A percentile compares a stretch with the other conserved stretches of the same genome.
phyloP scores from a whole-genome alignment of 306 rosid genomes.

The Vigna mungo region DNA sequence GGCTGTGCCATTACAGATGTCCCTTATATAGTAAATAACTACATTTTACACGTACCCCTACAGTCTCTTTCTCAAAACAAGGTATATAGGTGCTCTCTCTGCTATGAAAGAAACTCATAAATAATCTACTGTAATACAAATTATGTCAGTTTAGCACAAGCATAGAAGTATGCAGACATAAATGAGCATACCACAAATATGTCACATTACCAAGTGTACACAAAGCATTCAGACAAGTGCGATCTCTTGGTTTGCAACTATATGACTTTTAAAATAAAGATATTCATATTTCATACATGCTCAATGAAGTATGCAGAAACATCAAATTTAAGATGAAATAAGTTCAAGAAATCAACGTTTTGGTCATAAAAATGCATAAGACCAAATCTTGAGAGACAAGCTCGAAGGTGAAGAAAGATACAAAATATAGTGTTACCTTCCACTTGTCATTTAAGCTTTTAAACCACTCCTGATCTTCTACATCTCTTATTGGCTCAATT shows the following conservation, averaged over 20 bases:
- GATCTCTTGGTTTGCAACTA: conserved; percentile 5
- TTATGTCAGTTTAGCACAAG: conserved; percentile 1
- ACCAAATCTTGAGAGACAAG: neutral
- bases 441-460: conserved; percentile 73
- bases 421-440: conserved; percentile 77
- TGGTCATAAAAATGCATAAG: conserved; percentile 3
- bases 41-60: too few relatives aligned
- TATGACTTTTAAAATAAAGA: conserved; percentile 13
- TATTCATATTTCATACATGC: conserved; percentile 7
- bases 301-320: conserved; percentile 10
- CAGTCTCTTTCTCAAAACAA: neutral
- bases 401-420: conserved; percentile 27
- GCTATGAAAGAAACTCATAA: neutral
- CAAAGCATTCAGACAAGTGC: neutral
- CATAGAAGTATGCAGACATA: neutral
- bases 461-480: conserved; percentile 92
- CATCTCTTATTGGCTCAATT: conserved; percentile 76
- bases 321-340: conserved; percentile 33
- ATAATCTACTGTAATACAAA: neutral
- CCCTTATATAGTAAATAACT: neutral
- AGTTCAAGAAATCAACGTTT: conserved; percentile 26
- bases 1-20: neutral
- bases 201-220: neutral
- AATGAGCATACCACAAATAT: conserved; percentile 7
- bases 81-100: neutral